Conservation (phyloP, 208 protist species). For the Leishmania amazonensis region DNA sequence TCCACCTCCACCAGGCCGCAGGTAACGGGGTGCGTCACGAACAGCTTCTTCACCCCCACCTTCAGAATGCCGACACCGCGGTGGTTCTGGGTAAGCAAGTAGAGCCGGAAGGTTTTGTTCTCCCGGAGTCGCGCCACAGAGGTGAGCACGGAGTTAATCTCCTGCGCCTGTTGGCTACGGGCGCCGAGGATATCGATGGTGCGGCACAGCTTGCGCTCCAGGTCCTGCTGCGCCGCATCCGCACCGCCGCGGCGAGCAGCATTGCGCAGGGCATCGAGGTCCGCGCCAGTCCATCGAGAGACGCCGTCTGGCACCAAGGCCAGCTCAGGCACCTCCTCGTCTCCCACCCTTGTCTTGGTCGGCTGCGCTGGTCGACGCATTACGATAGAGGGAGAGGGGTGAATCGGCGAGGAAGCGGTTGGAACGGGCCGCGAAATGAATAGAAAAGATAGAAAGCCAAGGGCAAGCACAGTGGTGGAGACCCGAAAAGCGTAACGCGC, state of each 20-base stretch:
- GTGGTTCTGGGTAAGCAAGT: slow-evolving; percentile 56
- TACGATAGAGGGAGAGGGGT: background rate
- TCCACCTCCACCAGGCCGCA: slow-evolving; percentile 81
- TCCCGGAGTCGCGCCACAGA: slow-evolving; percentile 62
- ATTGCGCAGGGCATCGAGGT: slow-evolving; percentile 39
- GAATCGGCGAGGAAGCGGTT: background rate
- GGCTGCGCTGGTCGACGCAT: slow-evolving; percentile 17
- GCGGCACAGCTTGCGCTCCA: slow-evolving; percentile 44
- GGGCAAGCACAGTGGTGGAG: background rate
- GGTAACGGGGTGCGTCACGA: slow-evolving; percentile 67
- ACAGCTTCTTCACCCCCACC: slow-evolving; percentile 90
- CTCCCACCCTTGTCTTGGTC: slow-evolving; percentile 4
- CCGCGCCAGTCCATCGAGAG: slow-evolving; percentile 52
- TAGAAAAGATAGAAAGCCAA: background rate
- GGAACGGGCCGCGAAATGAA: background rate
- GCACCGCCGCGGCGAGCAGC: slow-evolving; percentile 11
- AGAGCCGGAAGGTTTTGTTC: slow-evolving; percentile 61
- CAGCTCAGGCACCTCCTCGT: slow-evolving; percentile 28
- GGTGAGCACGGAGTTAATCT: slow-evolving; percentile 59
- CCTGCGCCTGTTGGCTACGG: slow-evolving; percentile 63
- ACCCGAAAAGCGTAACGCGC: background rate
- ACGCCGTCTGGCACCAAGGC: slow-evolving; percentile 58
- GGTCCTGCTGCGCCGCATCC: slow-evolving; percentile 16
- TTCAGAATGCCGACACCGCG: slow-evolving; percentile 89
- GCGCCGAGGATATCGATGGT: slow-evolving; percentile 83